Evolutionary conservation across 2,329 filamentous ascomycete genomes (phyloP), one percentile per base, ranked within the genome.

Genomic region (Diaporthe sp.): DNA sequence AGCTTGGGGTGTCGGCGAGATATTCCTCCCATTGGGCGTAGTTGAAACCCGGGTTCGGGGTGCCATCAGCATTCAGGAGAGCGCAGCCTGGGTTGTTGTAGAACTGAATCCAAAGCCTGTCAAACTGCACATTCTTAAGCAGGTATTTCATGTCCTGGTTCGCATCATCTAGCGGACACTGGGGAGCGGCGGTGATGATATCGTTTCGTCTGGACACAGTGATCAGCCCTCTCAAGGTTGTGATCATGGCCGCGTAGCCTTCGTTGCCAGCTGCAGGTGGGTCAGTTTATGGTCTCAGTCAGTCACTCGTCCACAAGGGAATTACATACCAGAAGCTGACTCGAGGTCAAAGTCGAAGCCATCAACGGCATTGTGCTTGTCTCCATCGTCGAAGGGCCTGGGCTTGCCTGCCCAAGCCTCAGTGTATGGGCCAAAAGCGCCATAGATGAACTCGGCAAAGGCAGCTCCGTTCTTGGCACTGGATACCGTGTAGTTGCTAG

Each of bases 261-360:
- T 30, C 72, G 57, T 77, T 76, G 57, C 77, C 79, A 67, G 64
- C 80, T 77, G 73, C 77, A 57, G 38, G 17, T 9, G 17, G 6
- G 58, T 75, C 28, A 75, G 74, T 19, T 30, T 9, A 2, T n/a
- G 22, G 38, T 6, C n/a, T 22, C 38, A 28, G 2, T 6, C 0
- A 5, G 13, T 54, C 7, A 9, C 12, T 35, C 64, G 15, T n/a
- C 9, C 38, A 19, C 2, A 13, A 7, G 12, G 13, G 6, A 22
- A 22, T 13, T 2, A 73, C 77, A 69, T 58, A 77, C 76, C 57
- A 68, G 80, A 82, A 60, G 77, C 75, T 35, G 77, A 78, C 79
- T 89, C 87, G 50, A 88, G 84, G 74, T 89, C 87, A 70, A 88
- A 86, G 77, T 89, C 88, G 78, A 86, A 89, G 22, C 88, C 86